Base-by-base conservation (phyloP, 1,284 basidiomycete genomes). In the Papiliotrema nemorosa region DNA sequence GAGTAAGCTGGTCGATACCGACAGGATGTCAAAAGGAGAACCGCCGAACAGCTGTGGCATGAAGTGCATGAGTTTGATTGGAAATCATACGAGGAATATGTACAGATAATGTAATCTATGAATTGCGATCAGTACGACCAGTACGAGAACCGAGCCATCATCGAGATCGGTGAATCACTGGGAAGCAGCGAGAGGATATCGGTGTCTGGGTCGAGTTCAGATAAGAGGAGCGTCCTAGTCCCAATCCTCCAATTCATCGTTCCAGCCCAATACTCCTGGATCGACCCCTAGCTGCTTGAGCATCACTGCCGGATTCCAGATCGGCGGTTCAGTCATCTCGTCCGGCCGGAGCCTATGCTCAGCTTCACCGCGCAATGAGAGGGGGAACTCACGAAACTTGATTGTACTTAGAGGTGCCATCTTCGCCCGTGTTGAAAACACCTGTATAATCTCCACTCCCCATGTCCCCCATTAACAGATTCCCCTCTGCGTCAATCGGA, bases 241-340 rank as follows among this genome's bases (percentile, higher is more conserved):
- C 72, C 72, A 74, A 47, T 72, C 70, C 49, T 70, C 68, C 0
- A 42, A 54, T 5, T 64, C 63, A 1, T 38, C 53, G 47, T 71
- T 54, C 67, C 67, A 74, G 2, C 66, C 69, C 1, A 74, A 55
- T n/a, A 72, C 55, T 4, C 35, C 54, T 9, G 72, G 72, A 41
- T 74, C 72, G 9, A 74, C 67, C 35, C 63, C 56, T 13, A 69
- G 50, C 24, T 45, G 44, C 9, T 47, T 43, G 46, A 74, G 63
- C 62, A 75, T 59, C 1, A 59, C 52, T 9, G 63, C 72, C 22
- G 61, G 61, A 36, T 64, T 62, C 73, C 73, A 75, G 18, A 48
- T 50, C 37, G 38, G 41, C 5, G 40, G 14, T 14, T 35, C 36
- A 21, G 29, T n/a, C 22, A 14, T 25, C 18, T 21, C 34, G 6